Conservation (phyloP, 2,329 filamentous ascomycete species). For the Apiospora marii region DNA sequence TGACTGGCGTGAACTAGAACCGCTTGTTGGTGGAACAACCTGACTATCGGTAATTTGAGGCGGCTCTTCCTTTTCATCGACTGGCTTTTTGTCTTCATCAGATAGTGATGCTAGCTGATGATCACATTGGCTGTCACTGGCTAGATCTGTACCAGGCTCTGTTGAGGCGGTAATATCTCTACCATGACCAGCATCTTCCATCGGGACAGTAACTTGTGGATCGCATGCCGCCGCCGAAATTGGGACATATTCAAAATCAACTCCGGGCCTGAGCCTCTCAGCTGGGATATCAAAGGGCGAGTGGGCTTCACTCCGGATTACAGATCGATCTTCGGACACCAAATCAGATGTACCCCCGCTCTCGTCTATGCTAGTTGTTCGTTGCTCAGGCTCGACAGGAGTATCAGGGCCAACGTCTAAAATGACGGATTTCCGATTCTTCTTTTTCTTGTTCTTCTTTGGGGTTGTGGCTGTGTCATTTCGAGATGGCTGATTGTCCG, state of each 20-base stretch:
- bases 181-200: not conserved
- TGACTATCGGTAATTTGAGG: not conserved
- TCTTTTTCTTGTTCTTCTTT: conserved; percentile 46
- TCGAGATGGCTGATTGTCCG: conserved; percentile 16
- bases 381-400: not conserved
- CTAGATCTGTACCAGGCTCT: not conserved
- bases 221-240: no score
- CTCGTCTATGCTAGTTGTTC: not conserved
- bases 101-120: not conserved
- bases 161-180: not conserved
- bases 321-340: not conserved
- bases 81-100: not conserved
- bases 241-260: not conserved
- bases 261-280: not conserved
- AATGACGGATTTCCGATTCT: conserved; percentile 39
- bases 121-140: not conserved
- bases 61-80: not conserved
- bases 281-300: not conserved
- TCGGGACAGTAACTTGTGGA: not conserved
- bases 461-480: conserved; percentile 34
- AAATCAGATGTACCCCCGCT: not conserved
- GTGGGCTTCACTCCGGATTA: not conserved
- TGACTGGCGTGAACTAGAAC: not conserved
- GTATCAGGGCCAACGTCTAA: conserved; percentile 21
- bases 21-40: not conserved